Conservation (phyloP, 73 alveolate species). For the Effrenium voratum region DNA sequence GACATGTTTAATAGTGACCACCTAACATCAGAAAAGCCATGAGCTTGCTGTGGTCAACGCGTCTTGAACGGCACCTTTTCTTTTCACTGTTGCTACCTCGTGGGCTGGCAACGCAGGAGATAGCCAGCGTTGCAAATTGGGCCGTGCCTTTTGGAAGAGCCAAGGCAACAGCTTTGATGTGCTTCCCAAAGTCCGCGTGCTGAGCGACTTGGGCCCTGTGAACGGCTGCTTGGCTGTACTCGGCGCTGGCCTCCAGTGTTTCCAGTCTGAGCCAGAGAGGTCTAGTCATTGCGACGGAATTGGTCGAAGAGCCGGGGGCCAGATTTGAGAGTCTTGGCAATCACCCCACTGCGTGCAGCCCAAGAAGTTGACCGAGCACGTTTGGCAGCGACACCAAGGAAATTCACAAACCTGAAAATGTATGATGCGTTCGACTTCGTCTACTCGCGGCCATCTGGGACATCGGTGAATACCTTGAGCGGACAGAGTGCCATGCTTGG, state of each 20-base stretch:
- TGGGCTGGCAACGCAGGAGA: too few relatives aligned
- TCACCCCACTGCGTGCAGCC: not conserved
- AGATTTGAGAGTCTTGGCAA: conserved; percentile 15
- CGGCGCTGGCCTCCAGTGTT: not conserved
- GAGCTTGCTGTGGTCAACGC: too few relatives aligned
- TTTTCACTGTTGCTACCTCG: too few relatives aligned
- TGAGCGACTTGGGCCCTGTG: conserved; percentile 48
- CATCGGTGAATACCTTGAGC: not conserved
- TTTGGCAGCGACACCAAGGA: not conserved
- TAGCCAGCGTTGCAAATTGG: too few relatives aligned
- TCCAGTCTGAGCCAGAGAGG: too few relatives aligned
- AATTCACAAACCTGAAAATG: not conserved
- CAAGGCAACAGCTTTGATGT: conserved; percentile 29
- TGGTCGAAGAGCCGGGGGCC: not conserved
- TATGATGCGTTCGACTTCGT: conserved; percentile 5
- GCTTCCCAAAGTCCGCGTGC: conserved; percentile 6
- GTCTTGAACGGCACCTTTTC: too few relatives aligned
- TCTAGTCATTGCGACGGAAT: not conserved
- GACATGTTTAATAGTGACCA: too few relatives aligned
- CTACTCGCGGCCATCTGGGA: conserved; percentile 28
- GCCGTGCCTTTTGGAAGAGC: too few relatives aligned
- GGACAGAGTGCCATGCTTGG: not conserved
- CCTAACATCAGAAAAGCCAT: too few relatives aligned
- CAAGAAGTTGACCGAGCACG: not conserved
- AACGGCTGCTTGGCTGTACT: not conserved